Base-by-base conservation (phyloP, 1,284 basidiomycete genomes). In the Moesziomyces sp. region DNA sequence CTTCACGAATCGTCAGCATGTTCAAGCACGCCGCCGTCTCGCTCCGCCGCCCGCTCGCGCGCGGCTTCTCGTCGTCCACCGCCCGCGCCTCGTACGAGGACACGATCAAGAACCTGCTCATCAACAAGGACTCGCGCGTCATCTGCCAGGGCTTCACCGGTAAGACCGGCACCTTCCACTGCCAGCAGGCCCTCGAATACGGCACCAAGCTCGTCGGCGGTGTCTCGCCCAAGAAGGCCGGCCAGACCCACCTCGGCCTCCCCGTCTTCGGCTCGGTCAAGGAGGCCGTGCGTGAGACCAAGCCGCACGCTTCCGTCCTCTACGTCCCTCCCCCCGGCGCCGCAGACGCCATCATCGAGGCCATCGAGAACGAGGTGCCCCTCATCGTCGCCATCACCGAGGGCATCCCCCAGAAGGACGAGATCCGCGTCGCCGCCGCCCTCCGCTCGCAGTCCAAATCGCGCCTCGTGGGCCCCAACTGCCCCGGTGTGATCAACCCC, bases 151-250 rank as follows among this genome's bases (percentile, higher is more conserved):
- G 83, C 21, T 84, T 84, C 76, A 84, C 83, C 43, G 97, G 97
- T 85, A 98, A 97, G 90, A 99, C 96, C 68, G 96, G 91, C 79
- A 98, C 96, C 78, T 99, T 99, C 89, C 97, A 99, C 88, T 90
- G 91, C 74, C 91, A 89, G 84, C 94, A 98, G 86, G 94, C 97
- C 50, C 86, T 99, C 74, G 93, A 90, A 52, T 99, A 94, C 85
- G 95, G 95, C 35, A 99, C 97, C 65, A 92, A 92, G 67, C 94
- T 99, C 90, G 93, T 99, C 66, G 97, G 96, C 64, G 97, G 97
- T 83, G 94, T 97, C 58, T 95, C 93, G 42, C 97, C 96, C 53
- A 97, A 93, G 87, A 99, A 98, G 86, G 97, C 95, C 55, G 97
- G 97, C 38, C 91, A 93, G 86, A 93, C 90, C 16, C 97, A 99